Conservation (phyloP, 768 basidiomycete species). For the Termitomyces heimii region DNA sequence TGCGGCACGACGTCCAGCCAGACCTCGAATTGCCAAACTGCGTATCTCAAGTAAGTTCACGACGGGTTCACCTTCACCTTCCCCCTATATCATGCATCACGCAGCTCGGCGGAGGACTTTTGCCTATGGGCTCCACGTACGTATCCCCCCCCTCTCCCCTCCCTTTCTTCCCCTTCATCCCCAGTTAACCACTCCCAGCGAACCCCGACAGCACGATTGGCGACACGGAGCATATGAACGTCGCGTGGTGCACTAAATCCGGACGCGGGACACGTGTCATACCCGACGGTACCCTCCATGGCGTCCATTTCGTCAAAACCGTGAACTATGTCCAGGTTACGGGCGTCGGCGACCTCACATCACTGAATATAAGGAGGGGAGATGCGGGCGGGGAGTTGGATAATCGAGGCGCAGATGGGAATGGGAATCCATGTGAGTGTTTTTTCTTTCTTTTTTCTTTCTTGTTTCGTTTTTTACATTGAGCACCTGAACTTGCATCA, state of each 20-base stretch:
- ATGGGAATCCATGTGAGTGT: constrained; percentile 43
- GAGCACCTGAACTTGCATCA: too few species aligned
- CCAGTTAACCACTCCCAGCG: background rate
- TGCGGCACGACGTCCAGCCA: constrained; percentile 58
- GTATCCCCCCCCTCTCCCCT: constrained; percentile 8
- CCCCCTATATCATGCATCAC: background rate
- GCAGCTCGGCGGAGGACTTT: constrained; percentile 58
- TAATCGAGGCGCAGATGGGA: constrained; percentile 60
- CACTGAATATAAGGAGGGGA: constrained; percentile 45
- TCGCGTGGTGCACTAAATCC: constrained; percentile 73
- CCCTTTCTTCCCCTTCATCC: background rate
- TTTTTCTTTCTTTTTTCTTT: background rate
- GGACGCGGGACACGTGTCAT: constrained; percentile 72
- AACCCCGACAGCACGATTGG: constrained; percentile 46
- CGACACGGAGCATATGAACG: constrained; percentile 60
- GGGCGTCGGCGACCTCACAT: constrained; percentile 67
- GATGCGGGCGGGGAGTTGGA: constrained; percentile 74
- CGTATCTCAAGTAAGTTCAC: constrained; percentile 48
- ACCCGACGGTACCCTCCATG: constrained; percentile 56
- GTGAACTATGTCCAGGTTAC: constrained; percentile 57
- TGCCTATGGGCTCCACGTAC: constrained; percentile 62
- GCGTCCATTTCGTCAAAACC: constrained; percentile 66
- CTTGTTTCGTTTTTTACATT: background rate
- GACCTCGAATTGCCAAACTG: constrained; percentile 64
- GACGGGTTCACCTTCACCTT: constrained; percentile 6